phyloP scores from a whole-genome alignment of 768 basidiomycete genomes.

The Galerina marginata region DNA sequence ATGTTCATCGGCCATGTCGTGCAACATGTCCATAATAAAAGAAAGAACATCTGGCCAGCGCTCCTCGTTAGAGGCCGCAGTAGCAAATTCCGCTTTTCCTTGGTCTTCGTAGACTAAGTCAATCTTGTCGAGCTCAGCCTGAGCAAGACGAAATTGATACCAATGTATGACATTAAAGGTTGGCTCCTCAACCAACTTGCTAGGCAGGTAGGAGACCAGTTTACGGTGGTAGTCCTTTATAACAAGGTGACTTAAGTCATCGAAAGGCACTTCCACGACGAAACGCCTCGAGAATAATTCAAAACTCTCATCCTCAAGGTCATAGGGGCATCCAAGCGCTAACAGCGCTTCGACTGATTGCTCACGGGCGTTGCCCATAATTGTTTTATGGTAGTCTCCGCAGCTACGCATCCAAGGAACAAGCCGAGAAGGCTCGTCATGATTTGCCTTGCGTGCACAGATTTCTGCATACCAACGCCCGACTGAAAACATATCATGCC shows the following conservation, averaged over 20 bases:
- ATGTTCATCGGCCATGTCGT: background rate
- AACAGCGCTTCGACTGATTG: background rate
- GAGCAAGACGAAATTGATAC: background rate
- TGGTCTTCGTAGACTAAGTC: background rate
- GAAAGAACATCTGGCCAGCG: background rate
- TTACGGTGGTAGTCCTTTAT: background rate
- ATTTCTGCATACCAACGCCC: constrained; percentile 11
- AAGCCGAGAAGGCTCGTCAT: background rate
- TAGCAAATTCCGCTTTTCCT: background rate
- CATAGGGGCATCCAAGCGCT: background rate
- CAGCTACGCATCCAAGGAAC: background rate
- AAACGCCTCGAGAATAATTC: background rate
- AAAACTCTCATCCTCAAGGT: background rate
- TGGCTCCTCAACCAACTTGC: background rate
- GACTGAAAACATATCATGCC: constrained; percentile 9
- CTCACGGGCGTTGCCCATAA: background rate
- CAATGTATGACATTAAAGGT: background rate
- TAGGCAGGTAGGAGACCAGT: background rate
- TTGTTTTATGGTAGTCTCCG: background rate
- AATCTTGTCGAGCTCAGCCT: background rate
- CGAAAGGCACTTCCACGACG: background rate
- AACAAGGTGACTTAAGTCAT: background rate
- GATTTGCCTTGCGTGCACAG: background rate
- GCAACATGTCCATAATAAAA: background rate
- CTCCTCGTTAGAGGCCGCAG: background rate